Percentiles rank a stretch among this genome's conserved stretches.
Evolutionary conservation across 2,329 filamentous ascomycete genomes (phyloP).

Genomic region (Ceratocystis cacaofunesta): DNA sequence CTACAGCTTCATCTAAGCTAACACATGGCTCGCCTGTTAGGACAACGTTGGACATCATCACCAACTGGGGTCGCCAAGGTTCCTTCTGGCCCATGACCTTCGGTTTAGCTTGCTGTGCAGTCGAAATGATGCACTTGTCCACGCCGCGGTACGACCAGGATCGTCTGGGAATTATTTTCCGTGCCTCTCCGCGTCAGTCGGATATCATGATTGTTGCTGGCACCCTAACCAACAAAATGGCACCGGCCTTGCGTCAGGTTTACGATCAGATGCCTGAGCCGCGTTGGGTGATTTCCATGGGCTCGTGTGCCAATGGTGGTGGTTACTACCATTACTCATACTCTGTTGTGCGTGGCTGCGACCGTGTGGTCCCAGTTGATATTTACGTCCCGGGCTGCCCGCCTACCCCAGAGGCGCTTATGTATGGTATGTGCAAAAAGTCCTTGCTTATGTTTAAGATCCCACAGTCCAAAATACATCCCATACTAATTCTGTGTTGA

Average conservation of each 20-base stretch:
- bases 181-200: slow-evolving; percentile 71
- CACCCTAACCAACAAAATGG: slow-evolving; percentile 94
- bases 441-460: background rate
- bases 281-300: slow-evolving; percentile 73
- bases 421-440: slow-evolving; percentile 34
- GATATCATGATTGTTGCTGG: slow-evolving; percentile 92
- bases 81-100: slow-evolving; percentile 86
- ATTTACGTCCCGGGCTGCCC: slow-evolving; percentile 66
- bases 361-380: slow-evolving; percentile 64
- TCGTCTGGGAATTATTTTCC: slow-evolving; percentile 78
- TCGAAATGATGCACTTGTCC: slow-evolving; percentile 88
- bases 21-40: slow-evolving; percentile 27
- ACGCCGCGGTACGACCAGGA: slow-evolving; percentile 83
- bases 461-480: background rate
- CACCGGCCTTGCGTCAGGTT: slow-evolving; percentile 72
- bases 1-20: background rate
- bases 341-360: slow-evolving; percentile 58
- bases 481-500: background rate
- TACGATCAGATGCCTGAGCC: slow-evolving; percentile 95
- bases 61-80: slow-evolving; percentile 73
- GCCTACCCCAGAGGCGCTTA: slow-evolving; percentile 45
- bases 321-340: slow-evolving; percentile 84
- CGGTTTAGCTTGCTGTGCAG: slow-evolving; percentile 72
- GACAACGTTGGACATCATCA: slow-evolving; percentile 61
- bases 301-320: slow-evolving; percentile 69